These are phyloP conservation scores for Calonectria pauciramosa DNA, from an alignment of 2,329 filamentous ascomycete species.

Conservation along the genomic window DNA sequence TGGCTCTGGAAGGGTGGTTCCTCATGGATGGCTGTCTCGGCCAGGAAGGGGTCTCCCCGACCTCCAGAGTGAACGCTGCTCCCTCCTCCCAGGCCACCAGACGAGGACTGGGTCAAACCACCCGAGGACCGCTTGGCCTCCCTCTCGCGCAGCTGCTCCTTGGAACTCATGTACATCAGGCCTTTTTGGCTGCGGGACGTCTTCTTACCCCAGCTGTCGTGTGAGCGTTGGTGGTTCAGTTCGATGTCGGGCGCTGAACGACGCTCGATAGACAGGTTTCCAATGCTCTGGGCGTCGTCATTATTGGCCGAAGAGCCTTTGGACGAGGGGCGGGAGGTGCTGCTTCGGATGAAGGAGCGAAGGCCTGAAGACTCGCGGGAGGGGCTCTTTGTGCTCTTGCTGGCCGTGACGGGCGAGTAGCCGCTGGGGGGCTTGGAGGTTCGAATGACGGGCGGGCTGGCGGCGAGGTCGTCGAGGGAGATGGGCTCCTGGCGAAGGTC, in stretches of 20 bases:
- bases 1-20: slow-evolving; percentile 56
- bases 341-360: slow-evolving; percentile 70
- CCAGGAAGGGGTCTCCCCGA: slow-evolving; percentile 64
- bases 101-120: slow-evolving; percentile 36
- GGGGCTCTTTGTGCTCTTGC: slow-evolving; percentile 62
- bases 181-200: slow-evolving; percentile 67
- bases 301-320: slow-evolving; percentile 68
- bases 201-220: slow-evolving; percentile 75
- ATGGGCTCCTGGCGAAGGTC: slow-evolving; percentile 61
- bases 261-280: slow-evolving; percentile 74
- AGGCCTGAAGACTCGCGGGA: slow-evolving; percentile 66
- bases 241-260: slow-evolving; percentile 63
- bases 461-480: slow-evolving; percentile 71
- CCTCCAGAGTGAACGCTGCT: slow-evolving; percentile 53
- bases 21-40: slow-evolving; percentile 69
- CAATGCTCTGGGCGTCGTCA: slow-evolving; percentile 73
- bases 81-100: slow-evolving; percentile 54
- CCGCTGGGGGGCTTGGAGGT: slow-evolving; percentile 87
- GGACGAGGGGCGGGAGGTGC: slow-evolving; percentile 69
- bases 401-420: slow-evolving; percentile 73
- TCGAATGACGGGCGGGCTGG: slow-evolving; percentile 79
- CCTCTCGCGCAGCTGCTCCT: slow-evolving; percentile 74
- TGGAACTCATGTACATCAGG: slow-evolving; percentile 81
- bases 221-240: slow-evolving; percentile 66
- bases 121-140: slow-evolving; percentile 67